phyloP scores from a whole-genome alignment of 116 monocot species.

The Trichopus zeylanicus region DNA sequence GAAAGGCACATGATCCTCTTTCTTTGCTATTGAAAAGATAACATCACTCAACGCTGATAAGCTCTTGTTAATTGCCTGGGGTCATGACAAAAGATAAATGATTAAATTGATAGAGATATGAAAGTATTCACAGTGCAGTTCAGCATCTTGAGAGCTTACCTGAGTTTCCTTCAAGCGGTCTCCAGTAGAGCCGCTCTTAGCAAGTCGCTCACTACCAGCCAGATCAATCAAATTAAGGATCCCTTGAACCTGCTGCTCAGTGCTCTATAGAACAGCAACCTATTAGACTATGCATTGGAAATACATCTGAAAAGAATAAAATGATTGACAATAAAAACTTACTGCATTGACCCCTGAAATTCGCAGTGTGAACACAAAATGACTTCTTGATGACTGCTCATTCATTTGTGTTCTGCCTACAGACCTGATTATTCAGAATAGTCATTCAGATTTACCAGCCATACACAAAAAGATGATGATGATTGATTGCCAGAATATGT shows the following conservation, averaged over 20 bases:
- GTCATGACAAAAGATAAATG: background rate
- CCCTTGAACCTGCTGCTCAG: slow-evolving; percentile 71
- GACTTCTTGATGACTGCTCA: slow-evolving; percentile 81
- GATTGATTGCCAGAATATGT: too few species aligned
- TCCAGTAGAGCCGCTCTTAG: slow-evolving; percentile 61
- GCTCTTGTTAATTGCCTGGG: slow-evolving; percentile 71
- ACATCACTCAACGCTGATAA: slow-evolving; percentile 62
- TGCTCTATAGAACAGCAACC: slow-evolving; percentile 23
- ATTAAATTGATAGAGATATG: background rate
- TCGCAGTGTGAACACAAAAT: slow-evolving; percentile 75
- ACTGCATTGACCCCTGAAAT: slow-evolving; percentile 79
- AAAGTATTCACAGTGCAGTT: background rate
- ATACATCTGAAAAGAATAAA: background rate
- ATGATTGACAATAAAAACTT: background rate
- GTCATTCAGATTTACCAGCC: background rate
- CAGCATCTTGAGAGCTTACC: slow-evolving; percentile 12
- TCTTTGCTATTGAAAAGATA: slow-evolving; percentile 53
- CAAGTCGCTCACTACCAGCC: slow-evolving; percentile 68
- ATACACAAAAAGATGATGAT: background rate
- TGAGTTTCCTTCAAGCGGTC: slow-evolving; percentile 72
- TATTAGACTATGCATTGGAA: background rate
- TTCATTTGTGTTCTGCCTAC: slow-evolving; percentile 83
- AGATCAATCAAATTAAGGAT: slow-evolving; percentile 65
- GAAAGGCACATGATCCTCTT: slow-evolving; percentile 69
- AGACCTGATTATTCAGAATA: slow-evolving; percentile 35